Percentiles rank a stretch among this genome's conserved stretches.
Evolutionary conservation across 257 asterid genomes (phyloP).

Genomic region (Solanum bulbocastanum): DNA sequence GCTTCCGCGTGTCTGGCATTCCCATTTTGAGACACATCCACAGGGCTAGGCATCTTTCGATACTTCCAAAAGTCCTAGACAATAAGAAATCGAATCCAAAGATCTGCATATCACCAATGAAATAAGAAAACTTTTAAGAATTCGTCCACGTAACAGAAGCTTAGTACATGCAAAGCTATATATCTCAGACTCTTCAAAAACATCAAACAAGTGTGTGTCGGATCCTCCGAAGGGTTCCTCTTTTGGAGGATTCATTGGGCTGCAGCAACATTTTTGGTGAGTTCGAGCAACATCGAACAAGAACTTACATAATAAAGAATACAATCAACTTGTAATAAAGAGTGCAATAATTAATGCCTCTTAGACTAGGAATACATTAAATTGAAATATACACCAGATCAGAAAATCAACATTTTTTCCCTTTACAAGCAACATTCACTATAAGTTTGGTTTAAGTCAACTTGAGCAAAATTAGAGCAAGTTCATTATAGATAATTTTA

Average conservation of each 20-base stretch:
- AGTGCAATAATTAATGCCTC: not conserved
- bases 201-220: not conserved
- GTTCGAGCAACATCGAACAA: not conserved
- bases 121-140: not conserved
- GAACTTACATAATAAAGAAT: not conserved
- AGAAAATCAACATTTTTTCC: not conserved
- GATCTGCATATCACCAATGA: constrained; percentile 16
- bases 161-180: not conserved
- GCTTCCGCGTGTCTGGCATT: constrained; percentile 31
- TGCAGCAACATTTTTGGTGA: not conserved
- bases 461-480: not conserved
- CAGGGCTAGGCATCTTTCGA: constrained; percentile 34
- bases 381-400: not conserved
- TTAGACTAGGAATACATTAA: not conserved
- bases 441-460: not conserved
- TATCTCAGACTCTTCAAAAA: not conserved
- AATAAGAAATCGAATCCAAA: not conserved
- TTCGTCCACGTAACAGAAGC: not conserved
- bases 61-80: not conserved
- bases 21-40: constrained; percentile 45
- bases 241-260: not conserved
- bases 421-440: not conserved
- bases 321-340: not conserved
- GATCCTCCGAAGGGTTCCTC: not conserved
- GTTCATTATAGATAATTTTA: not conserved